These are phyloP conservation scores for Hanseniaspora meyeri DNA, from an alignment of 805 yeast genomes.

Conservation along the genomic window DNA sequence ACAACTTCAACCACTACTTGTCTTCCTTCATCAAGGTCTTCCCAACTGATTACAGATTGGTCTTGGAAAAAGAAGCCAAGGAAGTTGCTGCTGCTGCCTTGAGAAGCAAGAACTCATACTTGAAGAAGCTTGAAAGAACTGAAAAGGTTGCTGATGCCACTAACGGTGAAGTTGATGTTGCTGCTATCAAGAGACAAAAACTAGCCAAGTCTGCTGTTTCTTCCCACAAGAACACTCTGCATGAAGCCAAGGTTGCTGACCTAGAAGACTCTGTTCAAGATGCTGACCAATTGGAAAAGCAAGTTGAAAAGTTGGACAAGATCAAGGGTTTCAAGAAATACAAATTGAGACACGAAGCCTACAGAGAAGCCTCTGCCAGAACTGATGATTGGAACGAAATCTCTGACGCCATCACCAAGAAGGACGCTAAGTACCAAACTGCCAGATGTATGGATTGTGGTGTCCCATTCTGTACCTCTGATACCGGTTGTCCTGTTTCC, in stretches of 20 bases:
- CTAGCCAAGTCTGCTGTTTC: constrained; percentile 38
- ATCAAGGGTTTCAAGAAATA: constrained; percentile 88
- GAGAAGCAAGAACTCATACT: constrained; percentile 47
- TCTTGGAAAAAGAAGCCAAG: constrained; percentile 60
- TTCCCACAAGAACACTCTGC: constrained; percentile 26
- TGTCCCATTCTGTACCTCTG: constrained; percentile 96
- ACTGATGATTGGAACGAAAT: constrained; percentile 87
- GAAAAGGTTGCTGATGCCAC: constrained; percentile 73
- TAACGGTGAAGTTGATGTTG: constrained; percentile 57
- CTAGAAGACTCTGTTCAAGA: constrained; percentile 80
- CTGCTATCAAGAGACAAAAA: constrained; percentile 8
- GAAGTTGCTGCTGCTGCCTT: constrained; percentile 42
- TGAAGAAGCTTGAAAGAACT: constrained; percentile 57
- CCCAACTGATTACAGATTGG: constrained; percentile 83
- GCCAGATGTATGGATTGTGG: constrained; percentile 99
- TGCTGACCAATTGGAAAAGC: constrained; percentile 49
- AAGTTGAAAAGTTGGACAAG: constrained; percentile 57
- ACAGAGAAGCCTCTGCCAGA: constrained; percentile 65
- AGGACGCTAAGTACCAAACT: constrained; percentile 79
- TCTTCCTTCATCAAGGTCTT: constrained; percentile 86
- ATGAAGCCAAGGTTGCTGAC: constrained; percentile 79
- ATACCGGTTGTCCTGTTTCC: constrained; percentile 95
- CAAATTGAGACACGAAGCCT: constrained; percentile 74
- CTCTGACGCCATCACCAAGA: constrained; percentile 65
- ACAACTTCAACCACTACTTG: constrained; percentile 76